Percentiles rank a stretch among this genome's conserved stretches.
phyloP scores from a whole-genome alignment of 140 eudicot genomes.

The Ambrosia hybrid region DNA sequence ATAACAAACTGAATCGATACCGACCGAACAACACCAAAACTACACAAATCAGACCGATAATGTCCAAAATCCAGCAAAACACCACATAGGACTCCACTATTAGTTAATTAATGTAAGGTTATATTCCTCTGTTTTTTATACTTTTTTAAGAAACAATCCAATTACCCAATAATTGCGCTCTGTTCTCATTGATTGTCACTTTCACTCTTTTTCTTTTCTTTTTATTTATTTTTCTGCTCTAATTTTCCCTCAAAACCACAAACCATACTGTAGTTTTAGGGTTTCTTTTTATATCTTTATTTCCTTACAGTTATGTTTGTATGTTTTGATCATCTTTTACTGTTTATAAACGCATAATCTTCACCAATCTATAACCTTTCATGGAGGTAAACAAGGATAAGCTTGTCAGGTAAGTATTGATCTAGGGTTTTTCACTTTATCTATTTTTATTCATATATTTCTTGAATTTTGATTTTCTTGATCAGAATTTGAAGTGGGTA shows the following conservation, averaged over 20 bases:
- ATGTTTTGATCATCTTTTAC: conserved; percentile 12
- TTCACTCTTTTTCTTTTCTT: conserved; percentile 6
- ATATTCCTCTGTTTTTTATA: conserved; percentile 13
- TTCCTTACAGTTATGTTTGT: conserved; percentile 7
- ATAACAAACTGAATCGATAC: too few relatives aligned
- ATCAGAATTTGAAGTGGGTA: conserved; percentile 15
- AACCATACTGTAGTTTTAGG: conserved; percentile 12
- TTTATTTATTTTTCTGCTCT: not conserved
- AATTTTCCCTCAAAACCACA: conserved; percentile 14
- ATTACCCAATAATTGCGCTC: conserved; percentile 23
- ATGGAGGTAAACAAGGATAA: conserved; percentile 80
- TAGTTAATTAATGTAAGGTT: not conserved
- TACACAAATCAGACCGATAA: too few relatives aligned
- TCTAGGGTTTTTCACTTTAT: conserved; percentile 10
- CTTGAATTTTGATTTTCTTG: not conserved
- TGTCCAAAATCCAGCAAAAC: too few relatives aligned
- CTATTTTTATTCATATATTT: not conserved
- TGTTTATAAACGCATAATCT: not conserved
- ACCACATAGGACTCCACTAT: too few relatives aligned
- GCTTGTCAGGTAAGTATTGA: conserved; percentile 65
- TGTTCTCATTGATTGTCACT: conserved; percentile 19
- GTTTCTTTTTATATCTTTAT: not conserved
- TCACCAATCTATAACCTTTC: not conserved
- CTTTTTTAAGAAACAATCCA: conserved; percentile 12
- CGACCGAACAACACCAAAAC: too few relatives aligned